Base-by-base conservation (phyloP, 768 basidiomycete species). In the Mycena crocata region DNA sequence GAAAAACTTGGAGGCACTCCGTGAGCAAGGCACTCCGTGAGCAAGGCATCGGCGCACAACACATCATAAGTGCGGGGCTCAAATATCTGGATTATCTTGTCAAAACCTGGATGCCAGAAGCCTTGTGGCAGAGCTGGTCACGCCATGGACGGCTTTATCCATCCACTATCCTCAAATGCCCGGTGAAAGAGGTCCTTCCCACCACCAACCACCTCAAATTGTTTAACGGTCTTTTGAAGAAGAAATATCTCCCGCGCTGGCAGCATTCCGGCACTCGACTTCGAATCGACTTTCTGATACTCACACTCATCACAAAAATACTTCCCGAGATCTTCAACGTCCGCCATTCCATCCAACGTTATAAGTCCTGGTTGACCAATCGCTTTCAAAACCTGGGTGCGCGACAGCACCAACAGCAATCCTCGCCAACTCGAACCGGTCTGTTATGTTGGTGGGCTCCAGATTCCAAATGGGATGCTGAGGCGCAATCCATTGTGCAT, bases 161-260 rank as follows among this genome's bases (percentile, higher is more conserved):
- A 17, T 45, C 57, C 1, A 19, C 24, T 13, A 8, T 57, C 10
- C 57, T 57, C 31, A 46, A 46, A 31, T 24, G 37, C 0, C 39
- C 42, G 45, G 64, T 80, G 5, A 70, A 74, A 2, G 68, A 57
- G 0, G 70, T 80, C 23, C 26, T 77, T 0, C 62, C 76, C 0
- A 79, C 78, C 8, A 78, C 78, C 6, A 79, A 79, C 28, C 78
- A 79, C 56, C 68, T 79, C 3, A 76, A 80, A 61, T 71, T 75
- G 2, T 77, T 80, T 62, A 79, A 80, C 37, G 66, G 72, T 3
- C 37, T 70, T 9, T 64, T 79, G 4, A 79, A 80, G 57, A 28
- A 44, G 1, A 75, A 73, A 54, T 63, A 79, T 40, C 26, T 80
- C 1, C 64, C 49, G 1, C 70, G 61, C 21, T 74, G 69, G 69